A percentile compares a stretch with the other conserved stretches of the same genome.
Evolutionary conservation across 2,329 filamentous ascomycete species (phyloP).

Genomic region (Dryadomyces sulphureus): DNA sequence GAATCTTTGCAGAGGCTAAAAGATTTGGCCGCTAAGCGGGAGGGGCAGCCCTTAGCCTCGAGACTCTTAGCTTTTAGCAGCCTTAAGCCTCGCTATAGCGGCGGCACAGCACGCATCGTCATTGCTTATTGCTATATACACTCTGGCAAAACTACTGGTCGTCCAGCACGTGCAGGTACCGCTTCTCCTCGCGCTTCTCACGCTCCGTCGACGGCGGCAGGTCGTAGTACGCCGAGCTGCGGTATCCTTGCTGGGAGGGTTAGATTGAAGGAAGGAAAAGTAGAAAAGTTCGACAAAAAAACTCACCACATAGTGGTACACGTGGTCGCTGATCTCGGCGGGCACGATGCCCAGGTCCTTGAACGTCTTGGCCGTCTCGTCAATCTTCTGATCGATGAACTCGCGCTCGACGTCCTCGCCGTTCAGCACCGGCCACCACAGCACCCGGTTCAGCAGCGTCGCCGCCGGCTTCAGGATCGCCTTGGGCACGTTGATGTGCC

Average conservation of each 20-base stretch:
- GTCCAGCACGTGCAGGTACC: slow-evolving; percentile 89
- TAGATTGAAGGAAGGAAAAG: slow-evolving; percentile 16
- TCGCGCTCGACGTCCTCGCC: slow-evolving; percentile 82
- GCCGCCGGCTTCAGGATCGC: slow-evolving; percentile 60
- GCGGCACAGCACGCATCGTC: too few relatives aligned
- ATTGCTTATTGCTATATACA: too few relatives aligned
- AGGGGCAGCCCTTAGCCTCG: too few relatives aligned
- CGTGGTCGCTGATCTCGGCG: slow-evolving; percentile 70
- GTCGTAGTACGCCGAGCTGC: slow-evolving; percentile 80
- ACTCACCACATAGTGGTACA: slow-evolving; percentile 85
- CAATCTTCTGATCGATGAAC: slow-evolving; percentile 85
- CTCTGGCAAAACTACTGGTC: too few relatives aligned
- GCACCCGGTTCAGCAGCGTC: slow-evolving; percentile 57
- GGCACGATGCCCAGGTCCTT: slow-evolving; percentile 84
- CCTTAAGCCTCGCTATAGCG: too few relatives aligned
- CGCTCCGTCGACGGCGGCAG: slow-evolving; percentile 87
- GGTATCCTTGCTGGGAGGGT: slow-evolving; percentile 61
- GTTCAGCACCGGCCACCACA: slow-evolving; percentile 83
- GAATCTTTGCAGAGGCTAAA: neutral
- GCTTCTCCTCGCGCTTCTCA: slow-evolving; percentile 88
- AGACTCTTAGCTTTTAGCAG: too few relatives aligned
- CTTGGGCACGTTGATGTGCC: slow-evolving; percentile 86
- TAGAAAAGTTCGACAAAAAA: neutral
- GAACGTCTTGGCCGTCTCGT: slow-evolving; percentile 86
- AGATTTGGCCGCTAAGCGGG: neutral